Conservation (phyloP, 129 eudicot genomes). For the sunflower (Helianthus annuus) region DNA sequence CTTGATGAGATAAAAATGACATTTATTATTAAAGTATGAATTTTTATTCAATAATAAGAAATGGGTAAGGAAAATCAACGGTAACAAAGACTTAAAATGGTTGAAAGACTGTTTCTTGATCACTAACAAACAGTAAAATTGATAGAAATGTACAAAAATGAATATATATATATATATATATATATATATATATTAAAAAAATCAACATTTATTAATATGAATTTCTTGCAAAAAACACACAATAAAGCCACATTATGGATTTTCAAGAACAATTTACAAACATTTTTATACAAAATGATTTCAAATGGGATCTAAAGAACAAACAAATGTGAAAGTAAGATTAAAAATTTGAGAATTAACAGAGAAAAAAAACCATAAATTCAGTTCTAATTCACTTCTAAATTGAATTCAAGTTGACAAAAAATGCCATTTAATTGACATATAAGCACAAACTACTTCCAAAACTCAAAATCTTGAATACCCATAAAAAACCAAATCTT, state of each 20-base stretch:
- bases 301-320: neutral
- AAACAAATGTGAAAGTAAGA: neutral
- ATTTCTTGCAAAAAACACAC: constrained; percentile 3
- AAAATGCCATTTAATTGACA: neutral
- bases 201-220: neutral
- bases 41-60: constrained; percentile 16
- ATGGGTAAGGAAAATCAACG: constrained; percentile 28
- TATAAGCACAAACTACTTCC: neutral
- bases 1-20: constrained; percentile 30
- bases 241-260: neutral
- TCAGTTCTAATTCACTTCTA: constrained; percentile 3
- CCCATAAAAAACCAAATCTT: neutral
- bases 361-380: neutral
- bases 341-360: neutral
- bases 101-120: constrained; percentile 21
- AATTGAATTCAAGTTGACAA: neutral
- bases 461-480: constrained; percentile 13
- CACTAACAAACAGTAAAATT: no score
- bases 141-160: no score
- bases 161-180: no score
- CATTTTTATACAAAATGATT: neutral
- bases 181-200: no score
- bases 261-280: neutral
- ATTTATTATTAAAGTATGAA: constrained; percentile 20
- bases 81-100: constrained; percentile 27